Conservation (phyloP, 140 eudicot species). For the Senecio squalidus region DNA sequence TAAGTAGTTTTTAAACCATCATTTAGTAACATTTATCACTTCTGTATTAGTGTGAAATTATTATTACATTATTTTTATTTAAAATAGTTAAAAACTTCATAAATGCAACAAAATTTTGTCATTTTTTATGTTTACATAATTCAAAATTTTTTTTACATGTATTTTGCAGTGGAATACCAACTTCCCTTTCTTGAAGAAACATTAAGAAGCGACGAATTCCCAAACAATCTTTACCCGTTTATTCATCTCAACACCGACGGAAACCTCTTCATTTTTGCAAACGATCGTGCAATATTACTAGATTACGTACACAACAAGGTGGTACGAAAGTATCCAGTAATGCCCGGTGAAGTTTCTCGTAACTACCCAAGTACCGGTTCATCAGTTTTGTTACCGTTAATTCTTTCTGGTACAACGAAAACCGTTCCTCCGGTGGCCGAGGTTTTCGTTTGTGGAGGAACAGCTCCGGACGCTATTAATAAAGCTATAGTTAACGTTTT, state of each 20-base stretch:
- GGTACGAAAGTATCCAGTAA: slow-evolving; percentile 33
- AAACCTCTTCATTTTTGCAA: slow-evolving; percentile 50
- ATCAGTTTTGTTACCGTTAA: slow-evolving; percentile 47
- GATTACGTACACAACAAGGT: slow-evolving; percentile 34
- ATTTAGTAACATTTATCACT: no score
- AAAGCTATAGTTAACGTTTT: slow-evolving; percentile 24
- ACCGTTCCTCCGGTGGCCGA: slow-evolving; percentile 21
- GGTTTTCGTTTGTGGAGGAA: slow-evolving; percentile 61
- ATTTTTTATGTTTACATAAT: background rate
- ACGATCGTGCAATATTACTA: slow-evolving; percentile 45
- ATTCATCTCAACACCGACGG: slow-evolving; percentile 41
- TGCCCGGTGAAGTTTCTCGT: slow-evolving; percentile 46
- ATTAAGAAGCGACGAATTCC: slow-evolving; percentile 14
- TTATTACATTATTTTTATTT: no score
- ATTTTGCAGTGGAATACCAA: slow-evolving; percentile 4
- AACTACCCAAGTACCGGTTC: slow-evolving; percentile 65
- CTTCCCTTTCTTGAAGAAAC: slow-evolving; percentile 38
- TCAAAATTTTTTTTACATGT: background rate
- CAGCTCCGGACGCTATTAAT: slow-evolving; percentile 25
- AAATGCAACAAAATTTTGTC: background rate
- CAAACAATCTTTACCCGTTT: slow-evolving; percentile 60
- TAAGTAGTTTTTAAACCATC: no score
- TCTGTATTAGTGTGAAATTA: no score
- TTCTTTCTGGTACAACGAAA: background rate
- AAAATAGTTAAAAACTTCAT: no score